Conservation (phyloP, 1,284 basidiomycete genomes). For the Cryptococcus amylolentus region DNA sequence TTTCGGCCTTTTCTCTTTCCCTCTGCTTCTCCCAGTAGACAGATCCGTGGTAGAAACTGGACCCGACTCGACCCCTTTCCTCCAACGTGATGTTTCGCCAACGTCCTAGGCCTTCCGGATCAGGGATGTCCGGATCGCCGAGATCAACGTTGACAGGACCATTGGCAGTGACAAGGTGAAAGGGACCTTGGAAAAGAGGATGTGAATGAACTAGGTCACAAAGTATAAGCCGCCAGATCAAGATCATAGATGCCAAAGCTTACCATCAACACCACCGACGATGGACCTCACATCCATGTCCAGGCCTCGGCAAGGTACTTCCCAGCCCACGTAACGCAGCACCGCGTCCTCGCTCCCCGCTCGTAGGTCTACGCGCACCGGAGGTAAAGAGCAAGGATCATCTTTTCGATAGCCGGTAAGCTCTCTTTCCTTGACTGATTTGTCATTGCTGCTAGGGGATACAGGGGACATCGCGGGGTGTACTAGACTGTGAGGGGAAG, state of each 20-base stretch:
- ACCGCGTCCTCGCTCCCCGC: slow-evolving; percentile 5
- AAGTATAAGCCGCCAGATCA: background rate
- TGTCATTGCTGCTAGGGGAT: background rate
- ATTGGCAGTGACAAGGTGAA: slow-evolving; percentile 5
- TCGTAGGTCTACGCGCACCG: slow-evolving; percentile 4
- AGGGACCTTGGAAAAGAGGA: slow-evolving; percentile 12
- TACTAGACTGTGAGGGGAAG: background rate
- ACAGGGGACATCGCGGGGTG: background rate
- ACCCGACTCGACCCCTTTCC: slow-evolving; percentile 1
- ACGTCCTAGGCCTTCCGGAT: slow-evolving; percentile 10
- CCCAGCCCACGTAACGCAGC: slow-evolving; percentile 16
- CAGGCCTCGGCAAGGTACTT: slow-evolving; percentile 12
- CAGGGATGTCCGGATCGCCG: background rate
- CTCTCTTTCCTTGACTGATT: background rate
- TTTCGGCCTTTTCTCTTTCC: background rate
- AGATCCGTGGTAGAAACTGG: background rate
- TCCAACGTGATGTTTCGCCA: slow-evolving; percentile 7
- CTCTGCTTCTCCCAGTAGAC: background rate
- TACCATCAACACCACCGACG: slow-evolving; percentile 11
- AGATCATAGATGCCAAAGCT: background rate
- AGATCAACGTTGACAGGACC: slow-evolving; percentile 12
- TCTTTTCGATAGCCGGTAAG: background rate
- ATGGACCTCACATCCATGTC: slow-evolving; percentile 2
- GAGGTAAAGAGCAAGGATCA: slow-evolving; percentile 9
- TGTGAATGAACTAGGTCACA: slow-evolving; percentile 6